Evolutionary conservation across 169 alveolate species (phyloP).

Genomic region (Neospora caninum): DNA sequence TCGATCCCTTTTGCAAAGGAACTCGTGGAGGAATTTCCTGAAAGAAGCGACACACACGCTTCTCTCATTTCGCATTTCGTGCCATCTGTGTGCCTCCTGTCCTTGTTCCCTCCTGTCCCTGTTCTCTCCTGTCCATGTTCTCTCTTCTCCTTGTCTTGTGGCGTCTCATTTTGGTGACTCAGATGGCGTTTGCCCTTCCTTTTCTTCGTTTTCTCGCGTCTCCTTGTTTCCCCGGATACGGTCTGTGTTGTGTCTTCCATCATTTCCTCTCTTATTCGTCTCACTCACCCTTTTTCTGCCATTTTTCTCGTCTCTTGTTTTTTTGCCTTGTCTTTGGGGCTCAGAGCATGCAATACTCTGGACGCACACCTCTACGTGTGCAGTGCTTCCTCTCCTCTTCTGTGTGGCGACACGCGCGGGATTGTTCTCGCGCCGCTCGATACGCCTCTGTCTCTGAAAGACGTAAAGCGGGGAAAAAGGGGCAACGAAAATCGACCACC

Average conservation of each 20-base stretch:
- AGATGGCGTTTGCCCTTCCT: not conserved
- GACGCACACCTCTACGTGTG: not conserved
- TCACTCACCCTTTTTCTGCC: not conserved
- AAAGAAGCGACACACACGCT: no score
- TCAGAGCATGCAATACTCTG: not conserved
- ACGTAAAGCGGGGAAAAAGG: not conserved
- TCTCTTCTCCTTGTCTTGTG: not conserved
- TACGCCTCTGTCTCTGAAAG: not conserved
- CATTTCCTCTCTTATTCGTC: not conserved
- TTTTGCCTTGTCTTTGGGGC: not conserved
- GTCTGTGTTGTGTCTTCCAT: no score
- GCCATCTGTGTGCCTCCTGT: no score
- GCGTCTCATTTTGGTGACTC: not conserved
- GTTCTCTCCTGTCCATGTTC: not conserved
- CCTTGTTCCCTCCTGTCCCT: not conserved
- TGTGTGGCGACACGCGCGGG: slow-evolving; percentile 16
- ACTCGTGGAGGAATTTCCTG: no score
- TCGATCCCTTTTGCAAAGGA: no score
- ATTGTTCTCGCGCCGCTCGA: slow-evolving; percentile 1
- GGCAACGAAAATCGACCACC: no score
- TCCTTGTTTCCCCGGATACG: no score
- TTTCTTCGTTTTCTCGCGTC: not conserved
- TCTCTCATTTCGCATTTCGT: no score
- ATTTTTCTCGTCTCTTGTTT: not conserved
- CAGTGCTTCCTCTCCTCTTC: not conserved